Evolutionary conservation across 257 asterid genomes (phyloP), one percentile per base, ranked within the genome.

Genomic region (Fraxinus americana): DNA sequence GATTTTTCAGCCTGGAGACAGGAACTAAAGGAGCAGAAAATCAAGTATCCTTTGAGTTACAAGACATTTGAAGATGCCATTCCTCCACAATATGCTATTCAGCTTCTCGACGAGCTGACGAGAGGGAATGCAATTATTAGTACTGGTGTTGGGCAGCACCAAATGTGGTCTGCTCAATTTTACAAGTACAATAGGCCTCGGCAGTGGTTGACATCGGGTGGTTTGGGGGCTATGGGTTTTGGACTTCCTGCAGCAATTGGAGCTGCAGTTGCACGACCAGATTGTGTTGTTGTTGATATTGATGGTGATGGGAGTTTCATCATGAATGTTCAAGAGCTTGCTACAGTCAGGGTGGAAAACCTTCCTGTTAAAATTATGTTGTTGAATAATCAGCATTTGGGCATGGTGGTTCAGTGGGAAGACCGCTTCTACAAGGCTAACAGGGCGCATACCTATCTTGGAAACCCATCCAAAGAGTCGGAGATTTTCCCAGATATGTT

Each of bases 321-420:
- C 16, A 94, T 94, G 98, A 94, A 92, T 8, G 97, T 90, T 70
- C 96, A 94, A 75, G 97, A 92, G 76, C 66, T 92, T 41, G 97
- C 98, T 5, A 94, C 97, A 0, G 52, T 90, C 7, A 78, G 92
- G 6, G 96, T 89, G 23, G 94, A 92, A 79, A 92, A 89, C 76
- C 94, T 93, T 7, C 95, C 98, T 0, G 85, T 93, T 10, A 93
- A 92, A 89, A 85, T 93, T 41, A 79, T 92, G 98, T 68, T 93
- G 75, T 41, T 93, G 70, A 90, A 93, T 70, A 93, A 93, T 78
- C 96, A 90, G 82, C 97, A 89, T 30, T 74, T 92, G 75, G 98
- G 98, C n/a, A 93, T 93, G 97, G 97, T 91, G 71, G 93, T 87
- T 4, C 97, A 93, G 71, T 93, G 97, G 97, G 96, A 92, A 84